A percentile compares a stretch with the other conserved stretches of the same genome.
These are phyloP conservation scores for Volvox carteri DNA, from an alignment of 163 green algal species.

Conservation along the genomic window DNA sequence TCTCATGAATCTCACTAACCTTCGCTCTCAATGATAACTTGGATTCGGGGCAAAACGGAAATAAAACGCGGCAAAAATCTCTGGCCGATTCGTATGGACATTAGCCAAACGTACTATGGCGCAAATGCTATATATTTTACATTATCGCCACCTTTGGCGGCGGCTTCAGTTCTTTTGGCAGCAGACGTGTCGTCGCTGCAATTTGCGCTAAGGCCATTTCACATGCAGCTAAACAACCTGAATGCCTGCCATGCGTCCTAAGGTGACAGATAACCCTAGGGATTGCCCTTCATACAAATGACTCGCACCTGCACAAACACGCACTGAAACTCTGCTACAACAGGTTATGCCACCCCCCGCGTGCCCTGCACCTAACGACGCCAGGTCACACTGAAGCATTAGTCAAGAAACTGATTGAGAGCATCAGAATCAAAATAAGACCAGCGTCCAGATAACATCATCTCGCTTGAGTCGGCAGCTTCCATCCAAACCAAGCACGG, in stretches of 20 bases:
- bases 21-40: too few species aligned
- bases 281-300: not conserved
- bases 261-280: not conserved
- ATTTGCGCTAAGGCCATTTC: not conserved
- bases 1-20: too few species aligned
- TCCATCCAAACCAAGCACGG: too few species aligned
- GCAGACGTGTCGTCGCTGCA: too few species aligned
- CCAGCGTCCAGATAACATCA: not conserved
- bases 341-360: not conserved
- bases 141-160: too few species aligned
- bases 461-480: too few species aligned
- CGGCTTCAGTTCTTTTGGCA: too few species aligned
- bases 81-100: too few species aligned
- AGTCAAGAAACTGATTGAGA: not conserved
- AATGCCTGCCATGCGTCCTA: not conserved
- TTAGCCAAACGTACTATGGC: too few species aligned
- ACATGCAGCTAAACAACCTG: not conserved
- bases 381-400: not conserved
- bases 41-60: too few species aligned
- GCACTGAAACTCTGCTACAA: not conserved
- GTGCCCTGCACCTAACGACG: slow-evolving; percentile 18
- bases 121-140: too few species aligned
- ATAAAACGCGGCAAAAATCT: too few species aligned
- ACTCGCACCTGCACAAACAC: not conserved
- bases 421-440: not conserved